Base-by-base conservation (phyloP, 2,329 filamentous ascomycete genomes). In the Colletotrichum musae region DNA sequence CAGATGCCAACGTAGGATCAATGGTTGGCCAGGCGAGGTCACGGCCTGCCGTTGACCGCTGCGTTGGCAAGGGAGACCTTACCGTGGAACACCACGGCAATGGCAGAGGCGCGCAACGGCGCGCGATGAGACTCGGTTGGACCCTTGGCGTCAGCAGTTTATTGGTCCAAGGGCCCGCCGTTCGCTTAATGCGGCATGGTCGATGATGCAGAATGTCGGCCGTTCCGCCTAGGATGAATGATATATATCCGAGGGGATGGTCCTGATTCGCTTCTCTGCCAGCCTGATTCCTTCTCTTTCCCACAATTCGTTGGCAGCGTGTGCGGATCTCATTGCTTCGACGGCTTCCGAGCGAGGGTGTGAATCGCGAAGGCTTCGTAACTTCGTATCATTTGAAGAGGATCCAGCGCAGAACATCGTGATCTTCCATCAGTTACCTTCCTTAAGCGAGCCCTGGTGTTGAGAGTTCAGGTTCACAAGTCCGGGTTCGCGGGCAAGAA, bases 121-220 rank as follows among this genome's bases (percentile, higher is more conserved):
- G 43, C 43, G 43, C 43, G 18, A 52, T 32, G 58, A 43, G 21
- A 53, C 58, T 53, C 24, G 50, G 59, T 54, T 32, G 21, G 1
- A 26, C 52, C 24, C 50, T 62, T 54, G 59, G 59, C 59, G 59
- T 62, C 50, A 62, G 59, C 59, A 54, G 21, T 6, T 39, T n/a
- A 21, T 62, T 48, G 50, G 50, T 53, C 50, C 5, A 47, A 50
- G 48, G 50, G 32, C 21, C 10, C 15, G n/a, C 36, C 39, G 21
- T 21, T 9, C 28, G 28, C 59, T 48, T 24, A 62, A 54, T 16
- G 39, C 16, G 50, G 59, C 32, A 45, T 54, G 51, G 59, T 39
- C 24, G 24, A 15, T 36, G 36, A 21, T 62, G 59, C 59, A 54
- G 39, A 48, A 62, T 62, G 39, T 62, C 59, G 50, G 59, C 50